Base-by-base conservation (phyloP, 2,329 filamentous ascomycete genomes). In the Aspergillus novofumigatus region DNA sequence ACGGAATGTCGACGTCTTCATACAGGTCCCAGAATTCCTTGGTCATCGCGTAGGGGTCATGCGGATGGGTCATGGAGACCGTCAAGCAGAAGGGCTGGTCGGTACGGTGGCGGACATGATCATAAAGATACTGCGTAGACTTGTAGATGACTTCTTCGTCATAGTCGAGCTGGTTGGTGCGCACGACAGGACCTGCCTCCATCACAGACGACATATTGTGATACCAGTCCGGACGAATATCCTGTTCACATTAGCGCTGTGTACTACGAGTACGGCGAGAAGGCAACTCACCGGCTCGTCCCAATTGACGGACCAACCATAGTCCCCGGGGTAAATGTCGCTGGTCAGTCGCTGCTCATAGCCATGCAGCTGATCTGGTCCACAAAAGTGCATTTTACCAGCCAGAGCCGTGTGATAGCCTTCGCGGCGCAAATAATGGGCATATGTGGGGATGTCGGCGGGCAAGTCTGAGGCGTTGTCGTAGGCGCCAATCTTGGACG, bases 321-420 rank as follows among this genome's bases (percentile, higher is more conserved):
- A 92, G 70, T 97, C 92, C 57, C 89, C 92, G 1, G 92, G 92
- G 74, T 97, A 97, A 70, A 97, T 96, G 73, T 97, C 92, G 64
- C 88, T 90, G n/a, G 92, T 97, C 68, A 97, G 81, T 56, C 92
- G 86, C 68, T 91, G 89, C 79, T 97, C 92, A 69, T 96, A 97
- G 29, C 92, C 92, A 72, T 97, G 92, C 58, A 97, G 81, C 77
- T 97, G 92, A 72, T 97, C 92, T 0, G 80, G 79, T 35, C 92
- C 92, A 54, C 95, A 89, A 72, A 97, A 97, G 77, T 97, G 92
- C 92, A 97, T 97, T 82, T 97, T 97, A 61, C 92, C 92, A 4
- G 92, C 91, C 65, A 97, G 80, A 5, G 89, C 90, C 11, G 92
- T 96, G 76, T 96, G 90, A 69, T 97, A 97, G 53, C 91, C 91